Evolutionary conservation across 1,284 basidiomycete genomes (phyloP).

Genomic region (Leucoagaricus sp.): DNA sequence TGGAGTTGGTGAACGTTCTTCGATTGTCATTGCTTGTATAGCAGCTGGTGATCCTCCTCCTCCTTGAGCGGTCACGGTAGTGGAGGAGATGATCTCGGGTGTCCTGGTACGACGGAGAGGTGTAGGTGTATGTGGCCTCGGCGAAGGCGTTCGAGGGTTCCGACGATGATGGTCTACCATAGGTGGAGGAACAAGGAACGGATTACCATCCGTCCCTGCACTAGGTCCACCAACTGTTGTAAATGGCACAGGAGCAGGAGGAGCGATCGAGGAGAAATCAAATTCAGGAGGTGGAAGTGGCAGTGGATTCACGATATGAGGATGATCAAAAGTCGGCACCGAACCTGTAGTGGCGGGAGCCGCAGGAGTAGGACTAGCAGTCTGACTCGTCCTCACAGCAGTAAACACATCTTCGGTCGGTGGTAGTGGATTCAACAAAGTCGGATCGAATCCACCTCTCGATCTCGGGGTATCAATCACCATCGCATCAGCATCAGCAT

Average conservation of each 20-base stretch:
- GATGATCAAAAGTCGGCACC: constrained; percentile 3
- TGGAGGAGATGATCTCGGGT: neutral
- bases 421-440: constrained; percentile 56
- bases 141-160: constrained; percentile 4
- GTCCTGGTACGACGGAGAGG: constrained; percentile 19
- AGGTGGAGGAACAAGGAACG: constrained; percentile 8
- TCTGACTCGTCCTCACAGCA: neutral
- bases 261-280: constrained; percentile 18
- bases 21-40: constrained; percentile 47
- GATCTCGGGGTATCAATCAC: constrained; percentile 36
- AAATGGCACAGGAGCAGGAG: constrained; percentile 7
- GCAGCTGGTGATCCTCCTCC: constrained; percentile 27
- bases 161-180: neutral
- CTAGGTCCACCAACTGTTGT: neutral
- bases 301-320: constrained; percentile 19
- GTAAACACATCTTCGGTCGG: constrained; percentile 26
- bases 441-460: constrained; percentile 51
- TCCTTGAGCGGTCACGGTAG: neutral
- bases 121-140: constrained; percentile 22
- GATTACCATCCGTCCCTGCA: neutral
- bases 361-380: constrained; percentile 10
- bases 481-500: constrained; percentile 21
- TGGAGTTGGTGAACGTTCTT: constrained; percentile 60
- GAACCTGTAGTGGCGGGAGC: constrained; percentile 7
- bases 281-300: constrained; percentile 14